A percentile compares a stretch with the other conserved stretches of the same genome.
Evolutionary conservation across 257 asterid species (phyloP).

Genomic region (Solanum boliviense): DNA sequence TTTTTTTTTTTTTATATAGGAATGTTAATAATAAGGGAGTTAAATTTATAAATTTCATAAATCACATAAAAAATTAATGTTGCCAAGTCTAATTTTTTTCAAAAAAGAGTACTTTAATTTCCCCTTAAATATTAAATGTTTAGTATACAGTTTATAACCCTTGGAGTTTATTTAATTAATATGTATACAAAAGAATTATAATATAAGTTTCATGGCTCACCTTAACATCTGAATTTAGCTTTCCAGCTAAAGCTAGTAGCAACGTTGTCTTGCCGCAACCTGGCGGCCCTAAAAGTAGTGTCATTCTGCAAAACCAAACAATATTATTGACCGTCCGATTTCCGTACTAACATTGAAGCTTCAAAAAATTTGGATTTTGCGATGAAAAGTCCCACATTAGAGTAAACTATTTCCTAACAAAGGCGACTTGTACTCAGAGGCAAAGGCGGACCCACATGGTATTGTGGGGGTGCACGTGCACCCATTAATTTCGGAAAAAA

Average conservation of each 20-base stretch:
- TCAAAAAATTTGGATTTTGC: rapidly evolving
- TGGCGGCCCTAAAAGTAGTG: conserved; percentile 67
- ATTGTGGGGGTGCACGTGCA: too few species aligned
- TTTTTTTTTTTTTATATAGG: not conserved
- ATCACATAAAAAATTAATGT: rapidly evolving
- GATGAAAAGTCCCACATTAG: too few species aligned
- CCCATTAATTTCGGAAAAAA: too few species aligned
- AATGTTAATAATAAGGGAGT: not conserved
- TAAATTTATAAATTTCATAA: not conserved
- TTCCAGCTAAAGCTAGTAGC: conserved; percentile 57
- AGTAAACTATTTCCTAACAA: too few species aligned
- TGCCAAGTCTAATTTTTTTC: not conserved
- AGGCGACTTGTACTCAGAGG: not conserved
- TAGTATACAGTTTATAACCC: too few species aligned
- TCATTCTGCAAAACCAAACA: conserved; percentile 48
- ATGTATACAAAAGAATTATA: not conserved
- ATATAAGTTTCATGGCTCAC: not conserved
- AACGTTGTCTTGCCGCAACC: conserved; percentile 63
- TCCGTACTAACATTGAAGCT: too few species aligned
- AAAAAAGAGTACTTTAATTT: not conserved
- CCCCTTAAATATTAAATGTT: not conserved
- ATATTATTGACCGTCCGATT: not conserved
- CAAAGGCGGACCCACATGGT: too few species aligned
- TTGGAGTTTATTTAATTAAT: not conserved
- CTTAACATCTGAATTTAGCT: conserved; percentile 40